Evolutionary conservation across 139 green algal species (phyloP), one percentile per base, ranked within the genome.

Genomic region (Coelastrella sp.): DNA sequence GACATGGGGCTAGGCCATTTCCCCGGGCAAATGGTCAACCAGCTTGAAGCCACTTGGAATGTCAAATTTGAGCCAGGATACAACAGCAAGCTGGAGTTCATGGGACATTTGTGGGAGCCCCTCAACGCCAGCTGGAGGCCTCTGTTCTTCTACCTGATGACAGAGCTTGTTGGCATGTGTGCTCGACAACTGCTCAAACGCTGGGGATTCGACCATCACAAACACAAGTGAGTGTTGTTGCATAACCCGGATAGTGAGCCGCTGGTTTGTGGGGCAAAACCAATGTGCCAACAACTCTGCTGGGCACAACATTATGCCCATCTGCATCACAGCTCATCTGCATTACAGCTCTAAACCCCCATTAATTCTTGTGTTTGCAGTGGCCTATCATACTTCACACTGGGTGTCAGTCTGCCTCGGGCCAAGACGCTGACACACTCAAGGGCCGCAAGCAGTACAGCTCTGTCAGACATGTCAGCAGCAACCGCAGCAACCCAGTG

Each of bases 51-150:
- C 3, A 91, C 92, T 2, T 94, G 86, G 89, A 81, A 74, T 75
- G 56, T 96, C n/a, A 80, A 76, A 7, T 95, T 96, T 84, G 14
- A 76, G 1, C 57, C 85, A 4, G 93, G 92, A 14, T 84, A 79
- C 88, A 93, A 92, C 84, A 47, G 65, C 14, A 61, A 90, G 20
- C 71, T 93, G 10, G 56, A 75, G 56, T 93, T 96, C 59, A 95
- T 96, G 93, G 77, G 68, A 0, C 94, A 96, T 89, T 91, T 96
- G 14, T 95, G 94, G 92, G 86, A 95, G 87, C 91, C 90, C 2
- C 7, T 96, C 17, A 89, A 88, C 10, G 81, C 81, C 22, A 60
- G 87, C 57, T 91, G 83, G 61, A 60, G 90, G 23, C 92, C 92
- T 5, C 78, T 94, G 56, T 8, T 59, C 16, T 91, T 94, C 73